phyloP scores from a whole-genome alignment of 768 basidiomycete species.

The Kwoniella dejecticola region DNA sequence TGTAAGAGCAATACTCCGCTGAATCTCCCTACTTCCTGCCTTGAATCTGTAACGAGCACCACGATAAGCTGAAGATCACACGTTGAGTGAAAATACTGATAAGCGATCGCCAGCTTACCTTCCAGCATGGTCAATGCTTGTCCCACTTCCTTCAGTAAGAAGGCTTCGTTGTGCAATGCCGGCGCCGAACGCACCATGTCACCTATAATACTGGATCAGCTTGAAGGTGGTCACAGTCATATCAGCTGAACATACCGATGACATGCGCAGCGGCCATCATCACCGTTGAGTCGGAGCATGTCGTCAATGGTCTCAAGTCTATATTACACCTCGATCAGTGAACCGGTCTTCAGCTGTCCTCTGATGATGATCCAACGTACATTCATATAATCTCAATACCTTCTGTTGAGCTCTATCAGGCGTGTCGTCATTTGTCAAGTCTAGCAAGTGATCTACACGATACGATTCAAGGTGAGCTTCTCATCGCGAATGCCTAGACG shows the following conservation, averaged over 20 bases:
- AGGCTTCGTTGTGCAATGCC: conserved; percentile 77
- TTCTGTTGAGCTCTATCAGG: conserved; percentile 44
- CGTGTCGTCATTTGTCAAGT: conserved; percentile 42
- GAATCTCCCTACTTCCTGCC: conserved; percentile 79
- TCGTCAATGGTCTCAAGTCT: conserved; percentile 85
- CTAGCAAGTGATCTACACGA: conserved; percentile 35
- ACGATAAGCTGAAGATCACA: background rate
- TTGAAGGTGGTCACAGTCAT: background rate
- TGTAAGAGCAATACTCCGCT: conserved; percentile 92
- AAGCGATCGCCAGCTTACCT: conserved; percentile 21
- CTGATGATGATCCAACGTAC: no score
- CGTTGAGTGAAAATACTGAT: no score
- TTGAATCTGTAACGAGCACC: conserved; percentile 61
- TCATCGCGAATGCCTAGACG: background rate
- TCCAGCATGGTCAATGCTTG: conserved; percentile 76
- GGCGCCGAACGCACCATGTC: conserved; percentile 81
- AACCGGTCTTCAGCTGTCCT: no score
- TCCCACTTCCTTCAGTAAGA: conserved; percentile 87
- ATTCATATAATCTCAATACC: conserved; percentile 46
- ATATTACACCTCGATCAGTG: no score
- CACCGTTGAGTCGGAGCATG: conserved; percentile 85
- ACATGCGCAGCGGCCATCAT: conserved; percentile 95
- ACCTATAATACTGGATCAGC: conserved; percentile 48
- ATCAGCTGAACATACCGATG: conserved; percentile 55
- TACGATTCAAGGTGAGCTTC: no score